phyloP scores from a whole-genome alignment of 345 rosid genomes.

The Psidium guajava region DNA sequence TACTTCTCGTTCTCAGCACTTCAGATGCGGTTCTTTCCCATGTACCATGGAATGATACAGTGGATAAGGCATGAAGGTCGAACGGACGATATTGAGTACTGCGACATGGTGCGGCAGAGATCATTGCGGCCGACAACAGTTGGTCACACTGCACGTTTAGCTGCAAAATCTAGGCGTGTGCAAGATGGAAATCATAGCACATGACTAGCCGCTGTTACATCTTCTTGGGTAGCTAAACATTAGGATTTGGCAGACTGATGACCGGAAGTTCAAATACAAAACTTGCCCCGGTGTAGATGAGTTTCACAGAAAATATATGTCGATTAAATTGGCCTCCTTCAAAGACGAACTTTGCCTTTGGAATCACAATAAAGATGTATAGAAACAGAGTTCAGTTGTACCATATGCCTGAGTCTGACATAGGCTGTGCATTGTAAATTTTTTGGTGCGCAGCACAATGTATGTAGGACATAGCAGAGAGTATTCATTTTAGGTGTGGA shows the following conservation, averaged over 20 bases:
- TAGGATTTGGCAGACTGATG: neutral
- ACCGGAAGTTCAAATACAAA: neutral
- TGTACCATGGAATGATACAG: slow-evolving; percentile 87
- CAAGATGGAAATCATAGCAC: neutral
- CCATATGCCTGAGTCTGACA: neutral
- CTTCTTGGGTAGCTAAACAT: neutral
- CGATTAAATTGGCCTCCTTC: neutral
- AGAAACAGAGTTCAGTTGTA: neutral
- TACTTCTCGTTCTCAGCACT: slow-evolving; percentile 52
- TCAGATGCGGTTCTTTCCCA: slow-evolving; percentile 79
- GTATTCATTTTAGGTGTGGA: slow-evolving; percentile 22
- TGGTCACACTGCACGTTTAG: slow-evolving; percentile 61
- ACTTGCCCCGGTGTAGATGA: neutral
- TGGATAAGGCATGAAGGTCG: slow-evolving; percentile 70
- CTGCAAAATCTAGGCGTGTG: slow-evolving; percentile 7
- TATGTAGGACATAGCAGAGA: slow-evolving; percentile 6
- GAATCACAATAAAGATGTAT: neutral
- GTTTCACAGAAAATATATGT: neutral
- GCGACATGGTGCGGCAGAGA: slow-evolving; percentile 70
- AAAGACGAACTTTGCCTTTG: neutral
- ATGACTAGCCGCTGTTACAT: slow-evolving; percentile 47
- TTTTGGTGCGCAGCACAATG: neutral
- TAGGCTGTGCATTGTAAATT: neutral
- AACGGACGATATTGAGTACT: slow-evolving; percentile 54
- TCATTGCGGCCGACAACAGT: slow-evolving; percentile 63